phyloP scores from a whole-genome alignment of 352 stramenopile species.

The Globisporangium sylvaticum region DNA sequence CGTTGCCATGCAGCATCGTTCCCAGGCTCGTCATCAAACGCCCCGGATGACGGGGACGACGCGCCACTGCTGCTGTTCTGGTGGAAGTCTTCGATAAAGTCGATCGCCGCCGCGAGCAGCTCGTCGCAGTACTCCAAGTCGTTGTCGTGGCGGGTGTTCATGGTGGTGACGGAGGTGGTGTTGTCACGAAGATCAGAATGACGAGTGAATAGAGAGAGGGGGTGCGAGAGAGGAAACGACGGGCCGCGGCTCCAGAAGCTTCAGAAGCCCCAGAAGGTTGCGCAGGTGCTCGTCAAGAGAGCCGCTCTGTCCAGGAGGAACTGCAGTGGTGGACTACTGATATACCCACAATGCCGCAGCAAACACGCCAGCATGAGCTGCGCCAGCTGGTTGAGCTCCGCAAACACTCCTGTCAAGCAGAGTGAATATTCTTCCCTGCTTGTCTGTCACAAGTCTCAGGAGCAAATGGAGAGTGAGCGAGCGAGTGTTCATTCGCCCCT shows the following conservation, averaged over 20 bases:
- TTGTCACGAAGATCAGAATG: neutral
- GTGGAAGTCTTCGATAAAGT: neutral
- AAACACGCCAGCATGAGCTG: neutral
- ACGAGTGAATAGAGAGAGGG: neutral
- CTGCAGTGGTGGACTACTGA: neutral
- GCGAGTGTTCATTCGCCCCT: too few species aligned
- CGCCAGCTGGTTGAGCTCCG: too few species aligned
- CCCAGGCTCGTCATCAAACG: neutral
- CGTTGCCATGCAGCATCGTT: neutral
- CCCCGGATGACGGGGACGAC: neutral
- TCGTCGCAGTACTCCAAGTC: neutral
- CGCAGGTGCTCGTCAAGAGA: too few species aligned
- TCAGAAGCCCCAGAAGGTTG: neutral
- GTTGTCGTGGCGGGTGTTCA: neutral
- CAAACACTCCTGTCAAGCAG: too few species aligned
- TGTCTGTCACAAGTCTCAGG: too few species aligned
- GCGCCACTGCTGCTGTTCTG: neutral
- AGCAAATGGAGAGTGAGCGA: too few species aligned
- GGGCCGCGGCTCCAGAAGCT: too few species aligned
- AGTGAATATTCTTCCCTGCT: too few species aligned
- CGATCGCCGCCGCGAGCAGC: neutral
- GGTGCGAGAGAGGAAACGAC: neutral
- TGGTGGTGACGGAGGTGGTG: neutral
- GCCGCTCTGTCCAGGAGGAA: neutral
- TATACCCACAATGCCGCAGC: neutral